Conservation (phyloP, 2,329 filamentous ascomycete species). For the Fusarium clavum region DNA sequence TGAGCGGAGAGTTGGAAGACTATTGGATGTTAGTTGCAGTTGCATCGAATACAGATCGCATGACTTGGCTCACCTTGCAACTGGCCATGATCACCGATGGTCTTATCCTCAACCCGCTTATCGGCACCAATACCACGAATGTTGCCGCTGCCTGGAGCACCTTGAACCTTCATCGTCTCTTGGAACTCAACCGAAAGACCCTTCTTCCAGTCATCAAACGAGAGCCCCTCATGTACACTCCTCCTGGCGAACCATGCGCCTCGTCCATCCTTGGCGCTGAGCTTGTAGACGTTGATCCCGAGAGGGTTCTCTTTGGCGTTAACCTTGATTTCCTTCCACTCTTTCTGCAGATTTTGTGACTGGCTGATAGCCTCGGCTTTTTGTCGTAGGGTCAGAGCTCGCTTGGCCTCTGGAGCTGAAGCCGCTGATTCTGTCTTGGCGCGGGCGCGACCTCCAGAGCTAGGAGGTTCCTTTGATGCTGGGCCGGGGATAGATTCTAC, state of each 20-base stretch:
- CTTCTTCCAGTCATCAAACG: slow-evolving; percentile 81
- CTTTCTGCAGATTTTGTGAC: slow-evolving; percentile 72
- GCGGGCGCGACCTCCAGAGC: slow-evolving; percentile 62
- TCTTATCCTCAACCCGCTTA: slow-evolving; percentile 73
- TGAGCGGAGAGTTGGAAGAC: slow-evolving; percentile 90
- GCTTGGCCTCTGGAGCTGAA: slow-evolving; percentile 62
- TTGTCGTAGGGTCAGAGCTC: slow-evolving; percentile 55
- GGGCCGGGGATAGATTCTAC: slow-evolving; percentile 77
- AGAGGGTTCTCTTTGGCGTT: slow-evolving; percentile 79
- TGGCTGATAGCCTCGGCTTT: slow-evolving; percentile 61
- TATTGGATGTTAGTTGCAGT: slow-evolving; percentile 49
- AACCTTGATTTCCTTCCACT: slow-evolving; percentile 89
- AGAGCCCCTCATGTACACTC: slow-evolving; percentile 82
- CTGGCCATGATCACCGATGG: slow-evolving; percentile 68
- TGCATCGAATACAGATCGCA: slow-evolving; percentile 8
- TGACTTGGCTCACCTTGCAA: slow-evolving; percentile 65
- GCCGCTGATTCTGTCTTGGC: slow-evolving; percentile 67
- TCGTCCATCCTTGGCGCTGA: slow-evolving; percentile 80
- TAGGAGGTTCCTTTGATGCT: slow-evolving; percentile 50
- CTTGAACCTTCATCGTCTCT: slow-evolving; percentile 78
- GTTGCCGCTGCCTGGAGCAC: slow-evolving; percentile 76
- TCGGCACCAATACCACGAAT: slow-evolving; percentile 90
- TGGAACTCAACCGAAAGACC: slow-evolving; percentile 84
- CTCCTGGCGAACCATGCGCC: slow-evolving; percentile 91
- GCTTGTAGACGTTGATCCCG: slow-evolving; percentile 82